Base-by-base conservation (phyloP, 306 rosid genomes). In the Delonix regia region DNA sequence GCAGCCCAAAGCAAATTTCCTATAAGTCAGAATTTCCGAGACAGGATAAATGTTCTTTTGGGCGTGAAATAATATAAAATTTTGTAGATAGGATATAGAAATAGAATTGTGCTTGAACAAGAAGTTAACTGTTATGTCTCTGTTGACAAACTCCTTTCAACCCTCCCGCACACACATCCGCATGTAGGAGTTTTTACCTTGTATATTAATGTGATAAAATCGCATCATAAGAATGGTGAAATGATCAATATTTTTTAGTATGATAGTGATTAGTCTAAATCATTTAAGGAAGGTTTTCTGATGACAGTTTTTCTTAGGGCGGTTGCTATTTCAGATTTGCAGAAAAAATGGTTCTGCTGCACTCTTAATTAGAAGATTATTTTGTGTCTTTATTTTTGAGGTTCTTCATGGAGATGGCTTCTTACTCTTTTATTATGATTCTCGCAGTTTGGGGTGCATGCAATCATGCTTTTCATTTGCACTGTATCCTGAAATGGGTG, bases 381-480 rank as follows among this genome's bases (percentile, higher is more conserved):
- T 8, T 41, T 5, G 8, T 6, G 18, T 60, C 65, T 25, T 60
- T 30, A 28, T 19, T 27, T 27, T 13, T 6, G 51, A 25, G 66
- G 11, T 61, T 61, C 4, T 3, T 30, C 1, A 28, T 16, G 41
- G 42, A 12, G 11, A 28, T 61, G 15, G 14, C 12, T 6, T 61
- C 22, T 62, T 62, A 85, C 66, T 14, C 16, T 2, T 34, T 67
- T 49, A 18, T 68, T 22, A 45, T 9, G 34, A 22, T 44, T 78
- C 44, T 76, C 81, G 90, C 97, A 94, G 97, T 92, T 83, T 94
- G 97, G 98, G 98, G 97, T 76, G 93, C 81, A 51, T 94, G 97
- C 91, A 94, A 92, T 85, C 97, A 92, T 52, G 94, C 97, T 9
- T 90, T 94, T 83, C 97, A 94, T 86, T 93, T 94, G 85, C 98